Evolutionary conservation across 768 basidiomycete genomes (phyloP).

Genomic region (Lactifluus subvellereus): DNA sequence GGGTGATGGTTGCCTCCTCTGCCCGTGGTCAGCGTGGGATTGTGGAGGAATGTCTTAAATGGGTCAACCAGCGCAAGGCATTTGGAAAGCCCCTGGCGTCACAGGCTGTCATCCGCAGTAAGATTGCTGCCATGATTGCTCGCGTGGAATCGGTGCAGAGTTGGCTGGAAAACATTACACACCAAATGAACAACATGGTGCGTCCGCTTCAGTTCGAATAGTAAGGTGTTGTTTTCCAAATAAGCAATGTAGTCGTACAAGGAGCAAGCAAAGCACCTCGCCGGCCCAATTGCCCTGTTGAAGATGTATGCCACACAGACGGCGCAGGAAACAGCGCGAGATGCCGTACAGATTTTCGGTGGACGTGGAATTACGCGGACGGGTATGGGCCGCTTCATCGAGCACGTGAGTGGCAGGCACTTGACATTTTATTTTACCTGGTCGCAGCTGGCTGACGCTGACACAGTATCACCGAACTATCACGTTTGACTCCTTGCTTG

Average conservation of each 20-base stretch:
- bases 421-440: neutral
- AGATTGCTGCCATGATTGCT: conserved; percentile 86
- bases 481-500: conserved; percentile 38
- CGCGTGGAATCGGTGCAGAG: conserved; percentile 73
- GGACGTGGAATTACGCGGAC: conserved; percentile 78
- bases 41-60: conserved; percentile 87
- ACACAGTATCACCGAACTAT: conserved; percentile 38
- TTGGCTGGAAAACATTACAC: conserved; percentile 86
- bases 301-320: conserved; percentile 73
- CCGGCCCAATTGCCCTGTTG: conserved; percentile 74
- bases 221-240: conserved; percentile 26
- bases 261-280: conserved; percentile 65
- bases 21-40: conserved; percentile 57
- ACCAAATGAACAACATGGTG: conserved; percentile 83
- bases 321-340: conserved; percentile 74
- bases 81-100: conserved; percentile 84
- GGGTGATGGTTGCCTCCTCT: conserved; percentile 80
- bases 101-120: conserved; percentile 82
- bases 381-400: conserved; percentile 74
- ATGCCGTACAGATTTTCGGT: conserved; percentile 84
- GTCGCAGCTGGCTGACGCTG: conserved; percentile 4
- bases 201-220: conserved; percentile 19
- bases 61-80: conserved; percentile 84
- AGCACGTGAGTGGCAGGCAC: conserved; percentile 47
- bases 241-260: conserved; percentile 46